Conservation (phyloP, 768 basidiomycete species). For the Phanerochaete carnosa region DNA sequence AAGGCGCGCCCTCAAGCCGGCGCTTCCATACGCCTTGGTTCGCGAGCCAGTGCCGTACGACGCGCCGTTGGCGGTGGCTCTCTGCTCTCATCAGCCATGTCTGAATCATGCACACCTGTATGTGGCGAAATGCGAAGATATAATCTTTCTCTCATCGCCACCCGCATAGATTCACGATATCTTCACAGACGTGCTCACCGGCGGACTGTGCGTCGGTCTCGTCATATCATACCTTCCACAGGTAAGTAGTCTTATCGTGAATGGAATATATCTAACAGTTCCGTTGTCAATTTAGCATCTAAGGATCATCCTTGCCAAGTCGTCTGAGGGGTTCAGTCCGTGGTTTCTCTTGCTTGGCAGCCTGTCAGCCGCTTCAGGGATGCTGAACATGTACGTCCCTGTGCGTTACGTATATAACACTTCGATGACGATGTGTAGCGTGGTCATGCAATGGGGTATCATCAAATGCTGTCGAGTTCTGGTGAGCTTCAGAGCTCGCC, state of each 20-base stretch:
- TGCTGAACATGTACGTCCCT: constrained; percentile 76
- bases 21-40: neutral
- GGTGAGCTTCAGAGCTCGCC: constrained; percentile 42
- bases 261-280: neutral
- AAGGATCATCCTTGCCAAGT: constrained; percentile 72
- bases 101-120: neutral
- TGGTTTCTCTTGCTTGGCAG: constrained; percentile 89
- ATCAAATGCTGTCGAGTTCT: constrained; percentile 77
- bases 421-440: constrained; percentile 37
- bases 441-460: constrained; percentile 81
- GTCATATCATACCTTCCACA: constrained; percentile 84
- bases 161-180: constrained; percentile 64
- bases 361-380: constrained; percentile 74
- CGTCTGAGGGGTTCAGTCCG: constrained; percentile 89
- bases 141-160: neutral
- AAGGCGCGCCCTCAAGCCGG: neutral
- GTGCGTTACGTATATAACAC: neutral
- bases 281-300: constrained; percentile 47
- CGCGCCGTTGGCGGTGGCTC: neutral
- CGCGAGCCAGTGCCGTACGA: neutral
- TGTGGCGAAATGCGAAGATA: neutral
- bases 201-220: constrained; percentile 66
- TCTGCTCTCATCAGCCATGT: neutral
- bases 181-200: constrained; percentile 61
- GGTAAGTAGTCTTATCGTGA: constrained; percentile 38